Base-by-base conservation (phyloP, 2,329 filamentous ascomycete genomes). In the Epichloe scottii region DNA sequence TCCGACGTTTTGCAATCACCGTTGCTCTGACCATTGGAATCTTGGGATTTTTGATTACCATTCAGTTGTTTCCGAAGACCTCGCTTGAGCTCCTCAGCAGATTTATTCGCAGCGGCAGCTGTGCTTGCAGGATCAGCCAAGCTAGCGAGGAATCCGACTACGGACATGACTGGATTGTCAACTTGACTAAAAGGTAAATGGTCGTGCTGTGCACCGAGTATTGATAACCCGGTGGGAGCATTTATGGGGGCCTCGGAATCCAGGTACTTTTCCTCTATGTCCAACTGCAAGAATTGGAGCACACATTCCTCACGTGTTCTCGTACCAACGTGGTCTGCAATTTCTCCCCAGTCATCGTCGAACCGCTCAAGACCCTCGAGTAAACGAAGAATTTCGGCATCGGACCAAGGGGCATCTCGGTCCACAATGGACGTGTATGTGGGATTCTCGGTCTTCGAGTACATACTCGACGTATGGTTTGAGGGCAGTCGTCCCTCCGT, bases 181-280 rank as follows among this genome's bases (percentile, higher is more conserved):
- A 87, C 84, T 64, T 95, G 88, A 65, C 81, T 90, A 66, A 97
- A 93, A 0, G 93, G 93, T 44, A 95, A 77, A 55, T 89, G 83
- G 8, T 90, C 90, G 53, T 85, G 79, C 48, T 88, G 78, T 51
- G 81, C 78, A 35, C 85, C 84, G 37, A 93, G 73, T 74, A 85
- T 73, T 51, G 79, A 74, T 51, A 87, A 72, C 7, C 81, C 78
- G 1, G 71, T 78, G 11, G 74, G 76, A 46, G 74, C 73, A 52
- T 71, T 74, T 49, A 78, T 67, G 2, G 66, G 61, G 3, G 62
- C 59, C 60, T 91, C 84, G 7, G 88, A 82, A 60, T 97, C 90
- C 10, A 96, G 74, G 63, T 96, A 98, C 66, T 95, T 94, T 71
- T 96, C 91, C 66, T 97, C 93, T 55, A 98, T 98, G 59, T 96